These are phyloP conservation scores for Serpula lacrymans DNA, from an alignment of 768 basidiomycete genomes.

Conservation along the genomic window DNA sequence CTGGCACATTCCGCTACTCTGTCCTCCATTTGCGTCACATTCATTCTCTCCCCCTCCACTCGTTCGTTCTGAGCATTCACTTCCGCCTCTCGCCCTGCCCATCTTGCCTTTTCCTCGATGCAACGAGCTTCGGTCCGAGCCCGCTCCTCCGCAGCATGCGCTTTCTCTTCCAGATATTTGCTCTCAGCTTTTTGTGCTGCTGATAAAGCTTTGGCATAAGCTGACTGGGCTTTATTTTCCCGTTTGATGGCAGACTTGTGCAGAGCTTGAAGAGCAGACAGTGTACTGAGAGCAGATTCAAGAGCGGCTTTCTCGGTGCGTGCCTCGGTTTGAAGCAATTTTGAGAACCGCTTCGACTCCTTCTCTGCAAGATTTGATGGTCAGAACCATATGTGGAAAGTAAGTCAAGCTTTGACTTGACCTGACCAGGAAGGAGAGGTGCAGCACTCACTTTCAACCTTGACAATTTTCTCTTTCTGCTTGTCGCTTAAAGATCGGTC, in stretches of 20 bases:
- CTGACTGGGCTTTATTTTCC: slow-evolving; percentile 54
- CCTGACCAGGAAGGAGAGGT: background rate
- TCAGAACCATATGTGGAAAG: slow-evolving; percentile 1
- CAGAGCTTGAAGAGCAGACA: slow-evolving; percentile 64
- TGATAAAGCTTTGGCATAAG: slow-evolving; percentile 50
- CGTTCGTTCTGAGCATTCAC: slow-evolving; percentile 44
- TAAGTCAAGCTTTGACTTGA: background rate
- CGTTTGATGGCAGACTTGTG: slow-evolving; percentile 66
- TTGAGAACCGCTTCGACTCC: slow-evolving; percentile 59
- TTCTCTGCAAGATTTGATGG: slow-evolving; percentile 36
- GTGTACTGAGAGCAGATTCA: slow-evolving; percentile 56
- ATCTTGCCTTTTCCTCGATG: slow-evolving; percentile 58
- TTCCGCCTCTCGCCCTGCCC: slow-evolving; percentile 48
- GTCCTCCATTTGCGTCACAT: slow-evolving; percentile 55
- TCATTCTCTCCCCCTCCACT: slow-evolving; percentile 48
- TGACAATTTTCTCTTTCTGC: slow-evolving; percentile 49
- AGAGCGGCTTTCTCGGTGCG: slow-evolving; percentile 66
- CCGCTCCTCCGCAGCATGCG: slow-evolving; percentile 48
- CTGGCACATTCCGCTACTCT: slow-evolving; percentile 67
- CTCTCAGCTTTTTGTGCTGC: slow-evolving; percentile 64
- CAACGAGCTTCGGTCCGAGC: slow-evolving; percentile 41
- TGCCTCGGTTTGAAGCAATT: slow-evolving; percentile 67
- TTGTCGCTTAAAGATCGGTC: slow-evolving; percentile 46
- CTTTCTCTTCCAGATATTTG: slow-evolving; percentile 57
- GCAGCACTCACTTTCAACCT: slow-evolving; percentile 44